Evolutionary conservation across 1,284 basidiomycete genomes (phyloP).

Genomic region (Ceratobasidium sp.): DNA sequence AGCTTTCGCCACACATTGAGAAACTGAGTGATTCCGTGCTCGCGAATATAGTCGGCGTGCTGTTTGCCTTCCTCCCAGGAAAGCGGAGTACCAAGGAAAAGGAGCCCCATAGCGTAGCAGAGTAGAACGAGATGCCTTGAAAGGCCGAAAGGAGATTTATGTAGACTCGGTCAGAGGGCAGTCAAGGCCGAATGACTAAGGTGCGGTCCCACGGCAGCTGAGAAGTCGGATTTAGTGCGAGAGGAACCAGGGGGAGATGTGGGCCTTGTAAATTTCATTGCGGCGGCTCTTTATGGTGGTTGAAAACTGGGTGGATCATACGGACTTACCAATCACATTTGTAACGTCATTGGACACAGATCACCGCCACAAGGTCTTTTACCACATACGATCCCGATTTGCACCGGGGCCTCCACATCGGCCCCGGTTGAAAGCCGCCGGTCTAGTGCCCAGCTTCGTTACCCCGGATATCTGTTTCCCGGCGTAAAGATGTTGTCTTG

Average conservation of each 20-base stretch:
- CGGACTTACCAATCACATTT: not conserved
- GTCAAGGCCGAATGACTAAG: constrained; percentile 7
- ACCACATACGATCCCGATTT: too few species aligned
- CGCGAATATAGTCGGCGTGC: constrained; percentile 89
- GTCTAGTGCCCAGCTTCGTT: too few species aligned
- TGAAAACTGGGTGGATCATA: not conserved
- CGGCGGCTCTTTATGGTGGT: not conserved
- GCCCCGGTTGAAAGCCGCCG: too few species aligned
- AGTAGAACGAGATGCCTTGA: not conserved
- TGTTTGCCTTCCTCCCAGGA: constrained; percentile 91
- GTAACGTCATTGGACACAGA: not conserved
- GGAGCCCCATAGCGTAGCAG: constrained; percentile 88
- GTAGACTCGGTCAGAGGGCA: constrained; percentile 2
- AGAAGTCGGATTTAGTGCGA: not conserved
- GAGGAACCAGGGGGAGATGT: too few species aligned
- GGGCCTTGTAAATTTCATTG: not conserved
- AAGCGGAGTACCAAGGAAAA: constrained; percentile 95
- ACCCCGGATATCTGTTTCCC: constrained; percentile 77
- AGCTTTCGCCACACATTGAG: constrained; percentile 91
- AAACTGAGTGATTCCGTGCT: constrained; percentile 96
- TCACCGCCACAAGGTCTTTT: not conserved
- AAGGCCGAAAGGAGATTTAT: not conserved
- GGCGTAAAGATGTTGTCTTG: too few species aligned
- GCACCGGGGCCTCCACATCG: too few species aligned
- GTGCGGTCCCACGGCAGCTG: not conserved